Conservation (phyloP, 108 stramenopile species). For the Stephanodiscus minutulus region DNA sequence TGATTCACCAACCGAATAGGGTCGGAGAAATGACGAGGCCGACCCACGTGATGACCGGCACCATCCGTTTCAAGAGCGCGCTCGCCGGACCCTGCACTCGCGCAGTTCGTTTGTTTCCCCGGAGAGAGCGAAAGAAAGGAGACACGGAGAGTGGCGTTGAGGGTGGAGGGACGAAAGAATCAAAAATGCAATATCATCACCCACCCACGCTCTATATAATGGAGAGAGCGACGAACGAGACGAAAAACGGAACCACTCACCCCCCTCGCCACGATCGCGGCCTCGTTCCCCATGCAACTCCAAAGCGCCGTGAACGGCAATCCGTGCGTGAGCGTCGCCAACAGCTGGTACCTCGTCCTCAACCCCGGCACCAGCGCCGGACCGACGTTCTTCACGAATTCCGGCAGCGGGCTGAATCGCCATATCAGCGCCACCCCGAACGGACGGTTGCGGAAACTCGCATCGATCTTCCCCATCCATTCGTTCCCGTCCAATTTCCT, state of each 20-base stretch:
- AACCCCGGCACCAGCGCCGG: constrained; percentile 49
- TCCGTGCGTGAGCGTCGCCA: constrained; percentile 61
- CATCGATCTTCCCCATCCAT: constrained; percentile 55
- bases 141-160: neutral
- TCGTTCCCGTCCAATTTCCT: constrained; percentile 51
- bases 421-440: constrained; percentile 57
- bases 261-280: constrained; percentile 57
- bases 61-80: constrained; percentile 31
- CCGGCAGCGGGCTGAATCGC: constrained; percentile 73
- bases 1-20: constrained; percentile 44
- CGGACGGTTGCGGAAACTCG: constrained; percentile 58
- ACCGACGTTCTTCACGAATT: constrained; percentile 82
- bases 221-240: neutral
- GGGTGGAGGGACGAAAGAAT: neutral
- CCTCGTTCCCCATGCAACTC: constrained; percentile 74
- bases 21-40: constrained; percentile 40
- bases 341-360: constrained; percentile 38
- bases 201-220: no score
- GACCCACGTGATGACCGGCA: constrained; percentile 26
- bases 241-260: neutral
- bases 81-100: constrained; percentile 19
- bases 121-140: neutral
- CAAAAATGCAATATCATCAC: no score
- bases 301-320: constrained; percentile 73
- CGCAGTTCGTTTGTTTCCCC: no score